These are phyloP conservation scores for Cryptococcus sp. DNA, from an alignment of 1,284 basidiomycete species.

Conservation along the genomic window DNA sequence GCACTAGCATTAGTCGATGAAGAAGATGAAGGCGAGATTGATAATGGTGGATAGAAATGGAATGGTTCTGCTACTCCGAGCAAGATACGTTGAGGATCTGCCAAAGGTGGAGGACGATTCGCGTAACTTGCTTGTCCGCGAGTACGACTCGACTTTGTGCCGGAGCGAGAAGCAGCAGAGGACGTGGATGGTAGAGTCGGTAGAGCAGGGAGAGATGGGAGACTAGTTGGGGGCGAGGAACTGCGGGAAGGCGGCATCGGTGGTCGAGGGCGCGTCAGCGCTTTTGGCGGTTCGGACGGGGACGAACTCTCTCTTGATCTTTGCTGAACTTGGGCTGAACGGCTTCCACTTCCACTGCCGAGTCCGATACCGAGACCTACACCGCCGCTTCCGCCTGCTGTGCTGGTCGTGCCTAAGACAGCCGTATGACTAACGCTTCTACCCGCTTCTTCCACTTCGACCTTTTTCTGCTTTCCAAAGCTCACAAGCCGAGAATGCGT, in stretches of 20 bases:
- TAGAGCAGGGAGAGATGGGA: constrained; percentile 40
- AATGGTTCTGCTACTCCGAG: constrained; percentile 40
- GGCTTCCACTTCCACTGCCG: not conserved
- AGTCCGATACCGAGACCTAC: constrained; percentile 6
- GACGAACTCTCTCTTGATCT: constrained; percentile 9
- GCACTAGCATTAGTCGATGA: not conserved
- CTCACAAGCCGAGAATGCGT: constrained; percentile 61
- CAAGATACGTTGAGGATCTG: constrained; percentile 22
- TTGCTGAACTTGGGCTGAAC: not conserved
- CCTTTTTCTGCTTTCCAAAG: constrained; percentile 68
- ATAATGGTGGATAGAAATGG: constrained; percentile 35
- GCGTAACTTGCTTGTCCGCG: not conserved
- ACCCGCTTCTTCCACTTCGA: constrained; percentile 59
- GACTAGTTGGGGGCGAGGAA: constrained; percentile 44
- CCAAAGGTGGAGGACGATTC: constrained; percentile 12
- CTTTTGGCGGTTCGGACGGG: constrained; percentile 11
- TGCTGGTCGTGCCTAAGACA: constrained; percentile 52
- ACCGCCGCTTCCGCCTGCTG: constrained; percentile 9
- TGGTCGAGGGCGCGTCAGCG: constrained; percentile 4
- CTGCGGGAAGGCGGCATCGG: constrained; percentile 38
- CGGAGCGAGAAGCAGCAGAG: constrained; percentile 8
- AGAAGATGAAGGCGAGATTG: constrained; percentile 26
- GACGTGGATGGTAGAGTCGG: constrained; percentile 31
- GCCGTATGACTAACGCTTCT: constrained; percentile 65
- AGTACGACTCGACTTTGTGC: too few species aligned